Evolutionary conservation across 139 green algal species (phyloP), one percentile per base, ranked within the genome.

Genomic region (Nannochloris sp.): DNA sequence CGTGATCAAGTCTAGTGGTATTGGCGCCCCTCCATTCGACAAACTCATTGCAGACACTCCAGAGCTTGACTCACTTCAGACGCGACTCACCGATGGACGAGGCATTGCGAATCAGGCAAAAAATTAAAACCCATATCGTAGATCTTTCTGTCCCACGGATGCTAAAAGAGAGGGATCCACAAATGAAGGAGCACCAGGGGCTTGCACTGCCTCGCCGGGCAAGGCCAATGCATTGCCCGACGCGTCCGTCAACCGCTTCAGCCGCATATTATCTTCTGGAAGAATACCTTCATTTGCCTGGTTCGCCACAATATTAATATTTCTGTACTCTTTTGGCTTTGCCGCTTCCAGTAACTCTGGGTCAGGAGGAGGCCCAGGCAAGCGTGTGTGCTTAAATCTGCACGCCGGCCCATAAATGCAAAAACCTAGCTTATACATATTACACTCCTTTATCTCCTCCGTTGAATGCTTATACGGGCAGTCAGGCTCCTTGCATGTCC

Each of bases 341-440:
- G 74, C 74, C 2, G 85, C 88, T 61, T 95, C 88, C 8, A 94
- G 56, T 4, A 48, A 74, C 15, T 73, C 69, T 1, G 76, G 80
- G 48, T 83, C 69, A 1, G 88, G 87, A 0, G 87, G 78, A 1
- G 87, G 88, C 1, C 85, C 91, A 55, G 80, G 67, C 60, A 79
- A 66, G 55, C 84, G 87, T 21, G 76, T 84, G 81, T 98, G 92
- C 57, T 89, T 87, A 79, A 95, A 98, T 1, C 92, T 72, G 72
- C 92, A 98, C 31, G 72, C 67, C 5, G 85, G 83, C 9, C 92
- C 92, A 69, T 97, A 95, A 37, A 97, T 94, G 73, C 92, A 98
- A 72, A 97, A 97, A 9, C 92, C 92, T 11, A 97, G 80, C 61
- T 87, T 89, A 81, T 94, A 98, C 92, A 97, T 97, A 80, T 98